Percentiles rank a stretch among this genome's conserved stretches.
Conservation (phyloP, 495 filamentous ascomycete species). For the Elaphomyces granulatus region DNA sequence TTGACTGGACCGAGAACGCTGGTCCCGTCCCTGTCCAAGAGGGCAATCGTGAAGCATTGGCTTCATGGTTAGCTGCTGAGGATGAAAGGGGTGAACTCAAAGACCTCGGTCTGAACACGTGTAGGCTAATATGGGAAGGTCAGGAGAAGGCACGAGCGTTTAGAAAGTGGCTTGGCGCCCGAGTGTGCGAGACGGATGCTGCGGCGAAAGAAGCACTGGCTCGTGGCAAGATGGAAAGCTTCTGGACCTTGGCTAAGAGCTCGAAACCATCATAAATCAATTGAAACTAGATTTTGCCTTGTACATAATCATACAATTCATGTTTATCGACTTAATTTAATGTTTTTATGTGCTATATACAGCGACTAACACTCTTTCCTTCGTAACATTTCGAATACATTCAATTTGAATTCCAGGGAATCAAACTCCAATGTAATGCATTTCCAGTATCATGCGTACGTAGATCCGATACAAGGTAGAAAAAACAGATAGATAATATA, state of each 20-base stretch:
- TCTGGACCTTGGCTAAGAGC: constrained; percentile 89
- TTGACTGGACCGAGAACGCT: constrained; percentile 86
- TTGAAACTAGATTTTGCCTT: too few species aligned
- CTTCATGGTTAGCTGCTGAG: constrained; percentile 60
- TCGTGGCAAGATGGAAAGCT: constrained; percentile 79
- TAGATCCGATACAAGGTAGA: too few species aligned
- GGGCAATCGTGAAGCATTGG: constrained; percentile 44
- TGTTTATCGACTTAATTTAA: too few species aligned
- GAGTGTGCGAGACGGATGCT: constrained; percentile 76
- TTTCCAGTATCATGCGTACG: too few species aligned
- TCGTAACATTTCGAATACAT: too few species aligned
- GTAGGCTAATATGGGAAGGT: constrained; percentile 74
- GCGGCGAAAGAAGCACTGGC: constrained; percentile 69
- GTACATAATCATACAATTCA: too few species aligned
- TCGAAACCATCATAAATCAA: constrained; percentile 30
- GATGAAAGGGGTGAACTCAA: constrained; percentile 68
- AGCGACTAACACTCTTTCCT: too few species aligned
- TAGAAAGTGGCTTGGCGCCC: constrained; percentile 63
- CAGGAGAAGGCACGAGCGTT: constrained; percentile 65
- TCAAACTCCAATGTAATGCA: too few species aligned
- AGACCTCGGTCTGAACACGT: constrained; percentile 67
- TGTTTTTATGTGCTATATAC: too few species aligned
- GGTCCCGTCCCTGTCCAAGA: constrained; percentile 48
- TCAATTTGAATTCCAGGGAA: too few species aligned
- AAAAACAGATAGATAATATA: too few species aligned